Percentiles rank a stretch among this genome's conserved stretches.
Evolutionary conservation across 495 filamentous ascomycete species (phyloP).

Genomic region (Talaromyces stipitatus): DNA sequence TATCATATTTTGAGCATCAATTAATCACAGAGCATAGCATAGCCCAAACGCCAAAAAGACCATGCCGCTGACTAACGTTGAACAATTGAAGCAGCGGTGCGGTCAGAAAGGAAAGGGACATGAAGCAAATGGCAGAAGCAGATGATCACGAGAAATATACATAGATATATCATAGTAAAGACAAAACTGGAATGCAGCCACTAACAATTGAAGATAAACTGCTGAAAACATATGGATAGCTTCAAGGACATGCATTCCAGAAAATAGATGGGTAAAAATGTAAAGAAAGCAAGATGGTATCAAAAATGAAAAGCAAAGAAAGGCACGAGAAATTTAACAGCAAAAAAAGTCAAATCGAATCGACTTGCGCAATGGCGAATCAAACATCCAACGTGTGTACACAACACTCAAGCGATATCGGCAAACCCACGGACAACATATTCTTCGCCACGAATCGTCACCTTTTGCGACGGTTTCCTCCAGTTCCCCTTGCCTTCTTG

Average conservation of each 20-base stretch:
- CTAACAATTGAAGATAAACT: background rate
- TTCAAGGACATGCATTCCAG: background rate
- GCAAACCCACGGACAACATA: slow-evolving; percentile 31
- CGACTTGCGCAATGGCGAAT: background rate
- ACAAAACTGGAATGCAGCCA: background rate
- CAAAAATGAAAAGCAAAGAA: slow-evolving; percentile 1
- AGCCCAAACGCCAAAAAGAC: background rate
- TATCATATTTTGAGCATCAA: slow-evolving; percentile 2
- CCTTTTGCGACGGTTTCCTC: slow-evolving; percentile 16
- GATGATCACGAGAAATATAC: no score
- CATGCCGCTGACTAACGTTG: background rate
- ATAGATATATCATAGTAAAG: background rate
- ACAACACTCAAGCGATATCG: background rate
- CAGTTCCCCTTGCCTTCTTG: slow-evolving; percentile 8
- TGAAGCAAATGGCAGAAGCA: background rate
- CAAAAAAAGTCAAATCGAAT: background rate
- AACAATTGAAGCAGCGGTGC: background rate
- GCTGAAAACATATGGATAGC: background rate
- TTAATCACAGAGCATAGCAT: background rate
- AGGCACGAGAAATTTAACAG: background rate
- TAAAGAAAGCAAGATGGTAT: slow-evolving; percentile 6
- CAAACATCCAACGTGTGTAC: background rate
- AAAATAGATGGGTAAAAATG: background rate
- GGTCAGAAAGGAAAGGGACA: background rate
- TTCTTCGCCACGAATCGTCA: slow-evolving; percentile 16